A percentile compares a stretch with the other conserved stretches of the same genome.
Conservation (phyloP, 805 yeast species). For the Candida rishiriensis region DNA sequence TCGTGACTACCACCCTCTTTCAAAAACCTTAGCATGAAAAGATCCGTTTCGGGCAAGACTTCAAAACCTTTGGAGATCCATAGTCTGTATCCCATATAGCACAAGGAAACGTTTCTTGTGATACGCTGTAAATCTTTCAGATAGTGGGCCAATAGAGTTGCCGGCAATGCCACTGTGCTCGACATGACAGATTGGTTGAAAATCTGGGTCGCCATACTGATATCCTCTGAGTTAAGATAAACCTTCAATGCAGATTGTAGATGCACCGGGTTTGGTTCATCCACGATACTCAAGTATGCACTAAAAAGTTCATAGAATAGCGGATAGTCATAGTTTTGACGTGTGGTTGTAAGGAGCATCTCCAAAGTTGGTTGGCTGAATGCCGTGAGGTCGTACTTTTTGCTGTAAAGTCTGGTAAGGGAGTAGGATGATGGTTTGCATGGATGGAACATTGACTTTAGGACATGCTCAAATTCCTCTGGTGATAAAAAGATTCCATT, state of each 20-base stretch:
- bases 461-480: slow-evolving; percentile 21
- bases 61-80: slow-evolving; percentile 21
- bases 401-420: slow-evolving; percentile 14
- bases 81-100: slow-evolving; percentile 22
- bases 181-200: slow-evolving; percentile 27
- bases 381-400: slow-evolving; percentile 13
- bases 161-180: slow-evolving; percentile 8
- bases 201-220: slow-evolving; percentile 24
- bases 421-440: slow-evolving; percentile 15
- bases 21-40: slow-evolving; percentile 18
- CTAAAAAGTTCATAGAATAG: slow-evolving; percentile 22
- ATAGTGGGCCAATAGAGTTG: slow-evolving; percentile 16
- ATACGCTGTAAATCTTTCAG: slow-evolving; percentile 15
- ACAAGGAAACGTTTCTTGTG: slow-evolving; percentile 19
- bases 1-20: slow-evolving; percentile 15
- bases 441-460: slow-evolving; percentile 12
- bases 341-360: slow-evolving; percentile 16
- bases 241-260: slow-evolving; percentile 21
- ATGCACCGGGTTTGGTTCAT: slow-evolving; percentile 12
- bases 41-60: slow-evolving; percentile 19
- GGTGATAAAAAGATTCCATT: slow-evolving; percentile 14
- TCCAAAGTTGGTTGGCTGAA: slow-evolving; percentile 12
- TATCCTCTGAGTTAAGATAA: slow-evolving; percentile 22
- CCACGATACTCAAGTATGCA: slow-evolving; percentile 10
- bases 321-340: slow-evolving; percentile 17